A percentile compares a stretch with the other conserved stretches of the same genome.
phyloP scores from a whole-genome alignment of 352 stramenopile genomes.

The Phytophthora syringae region DNA sequence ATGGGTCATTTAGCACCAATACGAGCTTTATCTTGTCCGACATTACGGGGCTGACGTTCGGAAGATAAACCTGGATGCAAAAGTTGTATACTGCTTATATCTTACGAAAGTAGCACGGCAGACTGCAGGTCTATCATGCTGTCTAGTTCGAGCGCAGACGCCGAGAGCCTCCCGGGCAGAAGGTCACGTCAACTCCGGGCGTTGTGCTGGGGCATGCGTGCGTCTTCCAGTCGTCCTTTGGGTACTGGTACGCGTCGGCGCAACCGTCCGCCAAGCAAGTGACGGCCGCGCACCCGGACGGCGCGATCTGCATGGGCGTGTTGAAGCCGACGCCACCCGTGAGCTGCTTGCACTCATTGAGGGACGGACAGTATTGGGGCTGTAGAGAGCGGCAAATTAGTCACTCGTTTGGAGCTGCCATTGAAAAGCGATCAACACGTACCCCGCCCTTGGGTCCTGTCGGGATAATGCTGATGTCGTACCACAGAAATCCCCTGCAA shows the following conservation, averaged over 20 bases:
- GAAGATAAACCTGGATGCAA: too few relatives aligned
- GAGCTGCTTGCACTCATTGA: conserved; percentile 43
- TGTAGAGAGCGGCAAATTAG: too few relatives aligned
- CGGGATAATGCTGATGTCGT: conserved; percentile 63
- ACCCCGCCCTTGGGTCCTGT: conserved; percentile 40
- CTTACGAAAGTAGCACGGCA: too few relatives aligned
- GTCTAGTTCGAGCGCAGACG: too few relatives aligned
- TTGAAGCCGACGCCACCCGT: conserved; percentile 67
- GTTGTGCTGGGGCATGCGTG: conserved; percentile 53
- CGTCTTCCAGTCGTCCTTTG: conserved; percentile 60
- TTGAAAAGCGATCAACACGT: too few relatives aligned
- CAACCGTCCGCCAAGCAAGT: conserved; percentile 49
- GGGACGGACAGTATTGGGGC: conserved; percentile 41
- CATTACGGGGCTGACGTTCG: too few relatives aligned
- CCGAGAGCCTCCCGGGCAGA: conserved; percentile 31
- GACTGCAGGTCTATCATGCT: too few relatives aligned
- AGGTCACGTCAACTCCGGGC: conserved; percentile 46
- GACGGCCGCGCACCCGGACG: conserved; percentile 47
- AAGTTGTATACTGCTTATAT: too few relatives aligned
- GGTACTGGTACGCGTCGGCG: conserved; percentile 65
- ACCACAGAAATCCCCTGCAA: conserved; percentile 43
- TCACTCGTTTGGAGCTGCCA: too few relatives aligned
- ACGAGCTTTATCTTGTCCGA: too few relatives aligned
- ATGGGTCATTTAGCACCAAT: too few relatives aligned
- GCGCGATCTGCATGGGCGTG: conserved; percentile 56